phyloP scores from a whole-genome alignment of 345 rosid species.

The Sonneratia alba region DNA sequence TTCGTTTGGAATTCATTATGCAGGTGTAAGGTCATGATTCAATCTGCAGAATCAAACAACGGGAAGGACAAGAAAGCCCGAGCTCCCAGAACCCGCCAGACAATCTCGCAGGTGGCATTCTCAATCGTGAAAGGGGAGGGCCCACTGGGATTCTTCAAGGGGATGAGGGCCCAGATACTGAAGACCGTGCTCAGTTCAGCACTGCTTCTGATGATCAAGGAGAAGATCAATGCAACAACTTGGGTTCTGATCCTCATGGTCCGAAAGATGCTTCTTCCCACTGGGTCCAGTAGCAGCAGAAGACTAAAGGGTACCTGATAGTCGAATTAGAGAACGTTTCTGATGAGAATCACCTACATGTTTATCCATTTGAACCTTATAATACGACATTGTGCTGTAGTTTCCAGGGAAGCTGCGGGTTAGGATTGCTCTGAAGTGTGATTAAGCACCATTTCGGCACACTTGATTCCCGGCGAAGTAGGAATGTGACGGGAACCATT shows the following conservation, averaged over 20 bases:
- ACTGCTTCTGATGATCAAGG: slow-evolving; percentile 91
- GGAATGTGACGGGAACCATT: no score
- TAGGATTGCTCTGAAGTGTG: no score
- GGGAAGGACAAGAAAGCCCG: slow-evolving; percentile 24
- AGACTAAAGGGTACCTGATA: slow-evolving; percentile 34
- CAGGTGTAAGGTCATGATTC: slow-evolving; percentile 94
- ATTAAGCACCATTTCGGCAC: no score
- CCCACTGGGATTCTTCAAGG: slow-evolving; percentile 60
- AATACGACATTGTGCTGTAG: no score
- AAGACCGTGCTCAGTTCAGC: slow-evolving; percentile 87
- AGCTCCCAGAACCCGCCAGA: slow-evolving; percentile 33
- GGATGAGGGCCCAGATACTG: slow-evolving; percentile 68
- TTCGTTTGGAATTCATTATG: neutral
- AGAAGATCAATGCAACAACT: slow-evolving; percentile 65
- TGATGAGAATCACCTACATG: no score
- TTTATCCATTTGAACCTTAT: no score
- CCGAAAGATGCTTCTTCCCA: slow-evolving; percentile 31
- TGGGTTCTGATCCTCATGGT: slow-evolving; percentile 73
- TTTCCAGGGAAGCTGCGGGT: no score
- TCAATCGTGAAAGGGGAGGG: slow-evolving; percentile 73
- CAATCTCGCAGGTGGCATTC: slow-evolving; percentile 29
- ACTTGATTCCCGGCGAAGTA: no score
- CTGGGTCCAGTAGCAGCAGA: slow-evolving; percentile 19
- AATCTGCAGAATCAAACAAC: slow-evolving; percentile 54
- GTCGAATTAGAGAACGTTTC: neutral